Base-by-base conservation (phyloP, 2,329 filamentous ascomycete species). In the Phialemonium atrogriseum region DNA sequence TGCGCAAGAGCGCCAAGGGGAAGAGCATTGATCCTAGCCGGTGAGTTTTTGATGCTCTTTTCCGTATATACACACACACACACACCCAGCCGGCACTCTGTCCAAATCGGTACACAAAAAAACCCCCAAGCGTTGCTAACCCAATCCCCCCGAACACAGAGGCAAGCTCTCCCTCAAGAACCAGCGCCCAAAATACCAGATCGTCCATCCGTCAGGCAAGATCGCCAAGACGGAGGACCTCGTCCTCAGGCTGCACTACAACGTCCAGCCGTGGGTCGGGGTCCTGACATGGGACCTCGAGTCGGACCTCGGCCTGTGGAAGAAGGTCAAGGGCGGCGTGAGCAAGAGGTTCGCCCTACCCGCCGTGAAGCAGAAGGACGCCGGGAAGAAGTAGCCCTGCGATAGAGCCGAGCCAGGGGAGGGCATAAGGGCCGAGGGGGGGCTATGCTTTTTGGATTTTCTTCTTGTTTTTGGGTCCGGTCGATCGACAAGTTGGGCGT, bases 221-320 rank as follows among this genome's bases (percentile, higher is more conserved):
- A 70, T 96, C 43, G 83, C 84, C 27, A 71, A 81, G 49, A 68
- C 77, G 29, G 64, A 71, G 30, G 78, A 91, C 53, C 85, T 89
- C 35, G 79, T 75, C 18, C 65, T 98, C 40, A 77, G 80, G 48
- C 65, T 96, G 32, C 81, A 91, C 52, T 98, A 94, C 77, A 96
- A 96, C 60, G 83, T 96, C 38, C 91, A 98, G 67, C 91, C 91
- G 19, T 96, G 89, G 85, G 86, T 98, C 9, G 91, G 91, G 10
- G 60, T 81, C 32, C 59, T 96, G 55, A 82, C 82, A 24, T 98
- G 91, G 91, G 80, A 82, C 49, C 66, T 76, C 40, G 56, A 66
- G 40, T 45, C 52, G 24, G 65, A 73, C 42, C 56, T 73, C 34
- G 73, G 73, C 8, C 54, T 62, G 30, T 88, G 84, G 84, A 70